Conservation (phyloP, 768 basidiomycete species). For the Suillus clintonianus region DNA sequence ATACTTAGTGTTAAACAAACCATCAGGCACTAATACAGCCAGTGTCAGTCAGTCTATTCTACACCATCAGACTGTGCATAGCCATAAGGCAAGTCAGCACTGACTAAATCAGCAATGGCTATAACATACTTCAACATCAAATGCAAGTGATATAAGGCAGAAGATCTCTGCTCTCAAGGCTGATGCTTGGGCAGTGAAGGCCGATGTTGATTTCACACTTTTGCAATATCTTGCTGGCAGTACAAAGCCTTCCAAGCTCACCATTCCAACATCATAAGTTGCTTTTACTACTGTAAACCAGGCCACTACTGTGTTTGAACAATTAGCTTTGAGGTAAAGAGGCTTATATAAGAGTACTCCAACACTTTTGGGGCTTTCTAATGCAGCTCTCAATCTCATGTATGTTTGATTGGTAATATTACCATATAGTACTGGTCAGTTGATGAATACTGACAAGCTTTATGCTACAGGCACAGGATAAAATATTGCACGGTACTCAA, state of each 20-base stretch:
- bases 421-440: neutral
- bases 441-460: neutral
- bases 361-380: neutral
- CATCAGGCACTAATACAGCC: neutral
- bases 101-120: neutral
- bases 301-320: neutral
- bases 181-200: neutral
- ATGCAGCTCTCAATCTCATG: neutral
- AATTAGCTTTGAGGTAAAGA: neutral
- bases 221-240: neutral
- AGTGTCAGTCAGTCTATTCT: neutral
- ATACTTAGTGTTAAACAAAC: neutral
- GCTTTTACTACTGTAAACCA: neutral
- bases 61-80: neutral
- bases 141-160: neutral
- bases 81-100: neutral
- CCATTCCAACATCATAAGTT: neutral
- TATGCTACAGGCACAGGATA: slow-evolving; percentile 1
- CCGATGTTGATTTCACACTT: slow-evolving; percentile 4
- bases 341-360: neutral
- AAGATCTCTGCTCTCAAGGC: slow-evolving; percentile 3
- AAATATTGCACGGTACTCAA: neutral
- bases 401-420: slow-evolving; percentile 4
- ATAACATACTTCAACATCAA: neutral
- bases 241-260: neutral